Evolutionary conservation across 495 filamentous ascomycete species (phyloP), one percentile per base, ranked within the genome.

Genomic region (Daldinia concentrica): DNA sequence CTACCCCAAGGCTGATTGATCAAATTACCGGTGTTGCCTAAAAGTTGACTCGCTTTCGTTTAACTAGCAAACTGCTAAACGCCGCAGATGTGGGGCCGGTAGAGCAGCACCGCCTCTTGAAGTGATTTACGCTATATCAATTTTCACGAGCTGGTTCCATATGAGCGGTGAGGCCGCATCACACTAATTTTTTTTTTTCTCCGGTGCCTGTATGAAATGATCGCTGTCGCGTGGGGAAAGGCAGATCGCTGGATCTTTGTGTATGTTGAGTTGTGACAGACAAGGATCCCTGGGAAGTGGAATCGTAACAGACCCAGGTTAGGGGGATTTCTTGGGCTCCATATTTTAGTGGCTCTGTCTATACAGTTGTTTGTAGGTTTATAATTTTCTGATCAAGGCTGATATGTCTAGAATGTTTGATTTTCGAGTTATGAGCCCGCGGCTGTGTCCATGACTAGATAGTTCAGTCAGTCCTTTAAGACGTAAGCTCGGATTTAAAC

Each of bases 1-100:
- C 41, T 51, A 61, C 52, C 19, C 26, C 29, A 41, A 70, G 68
- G 68, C 56, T 70, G 61, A 68, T 50, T 62, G 50, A 61, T 41
- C 22, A 19, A 30, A 37, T 58, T 64, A n/a, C n/a, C 56, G 12
- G 12, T 62, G 27, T 26, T 61, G 58, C 66, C 58, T 68, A 30
- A 29, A 48, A 30, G 15, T 36, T 41, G 24, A 50, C 29, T 24
- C 30, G 37, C 9, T 60, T 6, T 41, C 39, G 39, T 41, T 41
- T 17, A 41, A 17, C 1, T 41, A 58, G 17, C 63, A 57, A 41
- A 41, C 24, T 19, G 43, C 26, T 15, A 14, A 56, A 48, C 48
- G 68, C 54, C 55, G 56, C 29, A 45, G 17, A 30, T 32, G 51
- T 34, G 24, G 22, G 39, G 45, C 15, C 2, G 34, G 34, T 14